Percentiles rank a stretch among this genome's conserved stretches.
Evolutionary conservation across 2,329 filamentous ascomycete genomes (phyloP).

Genomic region (Sarocladiaceae sp.): DNA sequence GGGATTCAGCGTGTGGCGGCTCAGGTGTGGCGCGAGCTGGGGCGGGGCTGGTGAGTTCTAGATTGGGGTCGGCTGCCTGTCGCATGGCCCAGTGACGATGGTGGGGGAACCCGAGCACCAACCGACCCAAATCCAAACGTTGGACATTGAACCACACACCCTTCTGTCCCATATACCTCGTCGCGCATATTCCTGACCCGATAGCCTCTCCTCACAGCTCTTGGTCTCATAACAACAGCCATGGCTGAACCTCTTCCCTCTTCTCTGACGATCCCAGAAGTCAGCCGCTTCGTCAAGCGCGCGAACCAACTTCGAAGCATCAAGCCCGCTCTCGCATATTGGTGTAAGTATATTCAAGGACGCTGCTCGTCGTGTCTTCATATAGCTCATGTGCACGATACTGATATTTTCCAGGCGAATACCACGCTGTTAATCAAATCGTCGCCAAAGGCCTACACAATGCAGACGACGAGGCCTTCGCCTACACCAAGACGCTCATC

Average conservation of each 20-base stretch:
- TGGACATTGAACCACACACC: too few species aligned
- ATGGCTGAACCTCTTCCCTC: slow-evolving; percentile 59
- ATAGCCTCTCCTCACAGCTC: neutral
- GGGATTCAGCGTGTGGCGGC: slow-evolving; percentile 5
- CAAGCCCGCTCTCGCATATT: slow-evolving; percentile 89
- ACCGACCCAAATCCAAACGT: neutral
- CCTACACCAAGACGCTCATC: slow-evolving; percentile 81
- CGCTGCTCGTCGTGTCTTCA: neutral
- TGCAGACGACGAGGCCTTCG: slow-evolving; percentile 69
- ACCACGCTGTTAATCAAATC: slow-evolving; percentile 91
- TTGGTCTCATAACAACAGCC: slow-evolving; percentile 13
- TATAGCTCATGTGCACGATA: neutral
- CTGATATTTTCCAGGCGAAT: slow-evolving; percentile 58
- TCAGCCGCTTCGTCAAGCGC: slow-evolving; percentile 78
- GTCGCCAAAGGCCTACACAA: slow-evolving; percentile 76
- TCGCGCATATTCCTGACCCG: too few species aligned
- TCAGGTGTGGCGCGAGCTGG: slow-evolving; percentile 22
- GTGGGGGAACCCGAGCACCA: slow-evolving; percentile 8
- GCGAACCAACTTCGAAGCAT: slow-evolving; percentile 78
- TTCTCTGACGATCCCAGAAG: slow-evolving; percentile 70
- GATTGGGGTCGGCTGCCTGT: neutral
- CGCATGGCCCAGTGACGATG: slow-evolving; percentile 1
- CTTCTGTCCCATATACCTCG: too few species aligned
- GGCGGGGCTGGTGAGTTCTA: slow-evolving; percentile 11
- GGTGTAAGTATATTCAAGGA: slow-evolving; percentile 61